Evolutionary conservation across 169 alveolate species (phyloP).

Genomic region (Plasmodium adleri): DNA sequence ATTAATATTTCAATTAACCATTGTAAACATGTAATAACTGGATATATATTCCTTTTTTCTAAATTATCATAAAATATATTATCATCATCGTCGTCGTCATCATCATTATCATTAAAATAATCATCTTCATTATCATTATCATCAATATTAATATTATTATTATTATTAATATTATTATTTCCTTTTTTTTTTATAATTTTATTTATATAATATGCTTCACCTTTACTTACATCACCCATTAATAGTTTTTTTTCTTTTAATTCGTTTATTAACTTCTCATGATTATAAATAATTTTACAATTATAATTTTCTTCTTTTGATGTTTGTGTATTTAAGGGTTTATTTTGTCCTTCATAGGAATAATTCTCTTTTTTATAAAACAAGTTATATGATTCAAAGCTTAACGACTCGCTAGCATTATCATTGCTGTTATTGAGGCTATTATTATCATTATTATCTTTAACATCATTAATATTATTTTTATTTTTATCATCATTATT

Average conservation of each 20-base stretch:
- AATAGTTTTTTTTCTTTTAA: slow-evolving; percentile 30
- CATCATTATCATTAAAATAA: not conserved
- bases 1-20: slow-evolving; percentile 65
- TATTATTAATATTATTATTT: not conserved
- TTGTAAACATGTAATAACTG: slow-evolving; percentile 61
- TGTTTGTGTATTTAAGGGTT: not conserved
- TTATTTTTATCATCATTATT: not conserved
- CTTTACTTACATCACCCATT: slow-evolving; percentile 26
- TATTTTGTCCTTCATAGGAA: slow-evolving; percentile 14
- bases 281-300: slow-evolving; percentile 8
- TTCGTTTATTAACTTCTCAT: slow-evolving; percentile 34
- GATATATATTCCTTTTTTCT: slow-evolving; percentile 60
- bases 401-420: slow-evolving; percentile 3
- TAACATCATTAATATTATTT: not conserved
- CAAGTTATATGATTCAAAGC: slow-evolving; percentile 31
- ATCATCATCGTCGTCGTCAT: slow-evolving; percentile 14
- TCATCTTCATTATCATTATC: not conserved
- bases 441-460: not conserved
- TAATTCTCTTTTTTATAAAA: slow-evolving; percentile 10
- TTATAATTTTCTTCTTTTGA: slow-evolving; percentile 3
- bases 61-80: slow-evolving; percentile 37
- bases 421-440: not conserved
- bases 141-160: not conserved
- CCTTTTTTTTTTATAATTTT: slow-evolving; percentile 1
- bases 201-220: slow-evolving; percentile 59